Evolutionary conservation across 202 grass and related monocot genomes (phyloP).

Genomic region (Tripidium arundinaceum): DNA sequence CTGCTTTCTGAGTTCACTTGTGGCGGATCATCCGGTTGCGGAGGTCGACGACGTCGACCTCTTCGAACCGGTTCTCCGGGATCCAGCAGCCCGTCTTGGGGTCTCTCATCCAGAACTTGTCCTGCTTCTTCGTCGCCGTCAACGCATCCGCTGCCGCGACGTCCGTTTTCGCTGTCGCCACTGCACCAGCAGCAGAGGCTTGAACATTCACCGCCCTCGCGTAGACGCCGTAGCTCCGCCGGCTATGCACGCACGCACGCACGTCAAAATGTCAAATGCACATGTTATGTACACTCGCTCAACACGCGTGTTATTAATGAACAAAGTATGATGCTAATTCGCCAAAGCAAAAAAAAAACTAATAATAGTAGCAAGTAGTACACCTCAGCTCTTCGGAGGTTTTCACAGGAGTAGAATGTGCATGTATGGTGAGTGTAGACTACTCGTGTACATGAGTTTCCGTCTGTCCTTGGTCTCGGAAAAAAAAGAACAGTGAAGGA

Average conservation of each 20-base stretch:
- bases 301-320: background rate
- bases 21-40: constrained; percentile 20
- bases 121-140: background rate
- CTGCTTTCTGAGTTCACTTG: background rate
- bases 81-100: constrained; percentile 48
- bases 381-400: background rate
- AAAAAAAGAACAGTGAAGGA: background rate
- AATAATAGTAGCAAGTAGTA: too few species aligned
- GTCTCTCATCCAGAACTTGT: constrained; percentile 42
- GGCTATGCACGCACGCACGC: background rate
- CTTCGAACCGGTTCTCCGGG: constrained; percentile 44
- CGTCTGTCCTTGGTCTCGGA: too few species aligned
- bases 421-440: too few species aligned
- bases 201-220: background rate
- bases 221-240: constrained; percentile 5
- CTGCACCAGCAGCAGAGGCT: background rate
- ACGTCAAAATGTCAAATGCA: background rate
- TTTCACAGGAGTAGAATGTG: too few species aligned
- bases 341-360: background rate
- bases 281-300: background rate
- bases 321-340: background rate
- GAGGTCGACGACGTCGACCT: constrained; percentile 52
- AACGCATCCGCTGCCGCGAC: background rate
- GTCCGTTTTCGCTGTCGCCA: background rate
- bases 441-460: too few species aligned